Evolutionary conservation across 1,139 yeast species (phyloP).

Genomic region (Sugiyamaella grinbergsii): DNA sequence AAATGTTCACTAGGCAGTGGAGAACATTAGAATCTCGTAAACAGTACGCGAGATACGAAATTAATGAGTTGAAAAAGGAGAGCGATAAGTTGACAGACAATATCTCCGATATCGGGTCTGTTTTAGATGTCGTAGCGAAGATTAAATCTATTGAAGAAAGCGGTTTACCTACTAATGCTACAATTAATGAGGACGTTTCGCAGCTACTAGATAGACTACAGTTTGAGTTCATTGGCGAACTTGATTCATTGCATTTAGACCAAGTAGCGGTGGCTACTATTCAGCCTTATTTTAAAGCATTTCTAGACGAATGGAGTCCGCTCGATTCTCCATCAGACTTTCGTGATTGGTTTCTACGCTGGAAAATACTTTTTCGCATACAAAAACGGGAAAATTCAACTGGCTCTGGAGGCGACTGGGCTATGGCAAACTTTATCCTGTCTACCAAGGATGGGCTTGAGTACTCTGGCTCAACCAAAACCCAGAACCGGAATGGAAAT

Average conservation of each 20-base stretch:
- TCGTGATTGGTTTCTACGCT: constrained; percentile 35
- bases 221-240: constrained; percentile 32
- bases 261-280: constrained; percentile 40
- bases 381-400: not conserved
- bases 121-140: constrained; percentile 21
- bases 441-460: not conserved
- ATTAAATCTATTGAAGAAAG: not conserved
- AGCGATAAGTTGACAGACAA: constrained; percentile 28
- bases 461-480: too few species aligned
- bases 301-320: constrained; percentile 46
- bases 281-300: constrained; percentile 34
- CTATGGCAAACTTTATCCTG: not conserved
- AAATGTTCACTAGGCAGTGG: constrained; percentile 37
- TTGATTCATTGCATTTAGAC: constrained; percentile 31
- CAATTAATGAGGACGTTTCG: constrained; percentile 21
- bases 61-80: constrained; percentile 27
- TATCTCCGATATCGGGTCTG: constrained; percentile 23
- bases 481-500: too few species aligned
- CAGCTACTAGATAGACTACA: constrained; percentile 34
- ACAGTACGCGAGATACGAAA: constrained; percentile 32
- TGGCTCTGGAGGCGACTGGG: not conserved
- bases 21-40: constrained; percentile 32
- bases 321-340: constrained; percentile 34
- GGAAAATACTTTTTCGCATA: constrained; percentile 35
- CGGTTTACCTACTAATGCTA: not conserved